Evolutionary conservation across 805 yeast genomes (phyloP), one percentile per base, ranked within the genome.

Genomic region (Starmera caribaea): DNA sequence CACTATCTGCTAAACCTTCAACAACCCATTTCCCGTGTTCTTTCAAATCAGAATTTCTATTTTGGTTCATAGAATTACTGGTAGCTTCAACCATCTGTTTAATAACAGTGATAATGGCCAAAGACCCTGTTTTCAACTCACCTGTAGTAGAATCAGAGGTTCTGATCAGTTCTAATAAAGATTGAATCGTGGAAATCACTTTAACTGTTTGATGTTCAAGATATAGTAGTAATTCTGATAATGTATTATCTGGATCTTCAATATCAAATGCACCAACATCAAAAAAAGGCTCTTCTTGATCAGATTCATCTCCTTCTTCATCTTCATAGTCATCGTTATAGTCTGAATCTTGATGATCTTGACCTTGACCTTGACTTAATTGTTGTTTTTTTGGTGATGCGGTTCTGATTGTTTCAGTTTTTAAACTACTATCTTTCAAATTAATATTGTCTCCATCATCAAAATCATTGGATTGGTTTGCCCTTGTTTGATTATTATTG

Each of bases 21-120:
- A 89, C 89, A 45, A 90, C 94, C 82, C 95, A 90, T 42, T 76
- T 71, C 3, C 96, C 96, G 59, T 88, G 95, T 45, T 86, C 95
- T 64, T 81, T 85, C 51, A 89, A 74, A 53, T 81, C 81, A 37
- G 77, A 74, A 60, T 89, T 86, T 53, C 94, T 75, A 30, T 92
- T 82, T 61, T 87, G 96, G 47, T 79, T 74, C 95, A 89, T 87
- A 17, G 94, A 79, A 5, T 78, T 75, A 50, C 80, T 79, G 2
- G 97, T 86, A 35, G 96, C 95, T 47, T 79, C 88, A 7, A 88
- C 79, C 95, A 90, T 89, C 54, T 82, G 88, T 30, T 75, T 69
- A 30, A 89, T 89, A 38, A 86, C 94, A 40, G 60, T 69, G 41
- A 81, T 76, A 45, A 90, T 88, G n/a, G 84, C 86, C 43, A 63